A percentile compares a stretch with the other conserved stretches of the same genome.
phyloP scores from a whole-genome alignment of 352 stramenopile genomes.

The Lagenidium sp. region DNA sequence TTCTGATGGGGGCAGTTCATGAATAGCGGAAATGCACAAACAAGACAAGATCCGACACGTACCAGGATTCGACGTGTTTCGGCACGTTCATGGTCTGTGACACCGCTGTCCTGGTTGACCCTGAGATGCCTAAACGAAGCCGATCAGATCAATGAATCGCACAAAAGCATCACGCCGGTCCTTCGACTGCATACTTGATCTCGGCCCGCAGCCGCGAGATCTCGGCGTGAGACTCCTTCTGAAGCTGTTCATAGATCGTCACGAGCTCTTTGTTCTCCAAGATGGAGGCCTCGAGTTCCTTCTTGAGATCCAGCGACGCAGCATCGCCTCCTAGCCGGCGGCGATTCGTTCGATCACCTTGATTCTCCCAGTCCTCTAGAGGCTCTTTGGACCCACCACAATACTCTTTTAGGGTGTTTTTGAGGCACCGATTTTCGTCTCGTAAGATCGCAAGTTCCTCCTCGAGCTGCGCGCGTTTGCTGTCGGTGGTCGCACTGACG shows the following conservation, averaged over 20 bases:
- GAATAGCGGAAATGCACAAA: neutral
- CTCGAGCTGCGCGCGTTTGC: slow-evolving; percentile 8
- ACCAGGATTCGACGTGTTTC: slow-evolving; percentile 13
- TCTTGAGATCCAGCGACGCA: slow-evolving; percentile 41
- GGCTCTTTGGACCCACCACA: slow-evolving; percentile 18
- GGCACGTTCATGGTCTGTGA: slow-evolving; percentile 3
- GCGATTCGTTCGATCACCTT: slow-evolving; percentile 1
- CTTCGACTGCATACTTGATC: slow-evolving; percentile 39
- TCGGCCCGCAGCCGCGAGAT: slow-evolving; percentile 33
- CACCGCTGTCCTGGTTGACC: neutral
- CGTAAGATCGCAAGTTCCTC: slow-evolving; percentile 38
- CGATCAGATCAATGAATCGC: neutral
- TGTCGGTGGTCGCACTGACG: slow-evolving; percentile 8
- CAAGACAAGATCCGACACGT: too few relatives aligned
- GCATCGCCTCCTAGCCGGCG: neutral
- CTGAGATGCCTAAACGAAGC: slow-evolving; percentile 12
- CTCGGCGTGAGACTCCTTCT: slow-evolving; percentile 42
- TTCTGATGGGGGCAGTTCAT: too few relatives aligned
- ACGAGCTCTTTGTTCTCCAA: slow-evolving; percentile 71
- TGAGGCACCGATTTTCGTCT: slow-evolving; percentile 57
- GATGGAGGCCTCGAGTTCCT: slow-evolving; percentile 43
- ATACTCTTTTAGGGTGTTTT: slow-evolving; percentile 55
- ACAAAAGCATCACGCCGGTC: neutral
- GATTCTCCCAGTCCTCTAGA: slow-evolving; percentile 12
- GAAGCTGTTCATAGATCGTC: slow-evolving; percentile 57